Percentiles rank a stretch among this genome's conserved stretches.
phyloP scores from a whole-genome alignment of 345 rosid species.

The Eucalyptus pauciflora region DNA sequence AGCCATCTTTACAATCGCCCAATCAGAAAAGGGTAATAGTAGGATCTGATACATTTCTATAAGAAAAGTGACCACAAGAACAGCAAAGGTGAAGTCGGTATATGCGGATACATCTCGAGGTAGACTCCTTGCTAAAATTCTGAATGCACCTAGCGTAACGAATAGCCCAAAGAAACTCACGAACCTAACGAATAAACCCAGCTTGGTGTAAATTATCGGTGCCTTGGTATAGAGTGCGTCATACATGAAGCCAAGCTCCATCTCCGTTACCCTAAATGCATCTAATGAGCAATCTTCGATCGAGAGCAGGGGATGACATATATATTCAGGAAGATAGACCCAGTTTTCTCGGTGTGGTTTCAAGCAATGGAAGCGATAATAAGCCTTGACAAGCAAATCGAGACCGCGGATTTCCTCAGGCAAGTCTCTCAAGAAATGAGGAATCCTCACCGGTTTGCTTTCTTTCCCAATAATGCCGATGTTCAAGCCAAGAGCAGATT shows the following conservation, averaged over 20 bases:
- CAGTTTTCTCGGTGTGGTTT: background rate
- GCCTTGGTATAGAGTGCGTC: slow-evolving; percentile 6
- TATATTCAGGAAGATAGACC: background rate
- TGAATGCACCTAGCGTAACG: background rate
- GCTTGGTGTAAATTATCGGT: background rate
- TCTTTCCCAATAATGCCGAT: background rate
- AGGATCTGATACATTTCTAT: background rate
- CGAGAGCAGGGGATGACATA: background rate
- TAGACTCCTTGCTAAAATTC: background rate
- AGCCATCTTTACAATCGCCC: background rate
- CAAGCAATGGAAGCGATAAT: background rate
- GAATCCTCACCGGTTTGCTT: background rate
- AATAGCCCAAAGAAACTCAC: background rate
- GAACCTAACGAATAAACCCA: background rate
- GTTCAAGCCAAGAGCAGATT: background rate
- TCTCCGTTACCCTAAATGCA: background rate
- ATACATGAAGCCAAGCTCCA: slow-evolving; percentile 4
- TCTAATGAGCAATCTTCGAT: background rate
- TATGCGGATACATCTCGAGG: background rate
- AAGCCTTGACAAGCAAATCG: background rate
- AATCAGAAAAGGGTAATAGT: background rate
- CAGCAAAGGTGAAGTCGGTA: background rate
- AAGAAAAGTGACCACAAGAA: background rate
- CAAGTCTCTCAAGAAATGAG: background rate
- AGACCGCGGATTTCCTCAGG: background rate